Base-by-base conservation (phyloP, 1,284 basidiomycete species). In the Xanthoconium separans region DNA sequence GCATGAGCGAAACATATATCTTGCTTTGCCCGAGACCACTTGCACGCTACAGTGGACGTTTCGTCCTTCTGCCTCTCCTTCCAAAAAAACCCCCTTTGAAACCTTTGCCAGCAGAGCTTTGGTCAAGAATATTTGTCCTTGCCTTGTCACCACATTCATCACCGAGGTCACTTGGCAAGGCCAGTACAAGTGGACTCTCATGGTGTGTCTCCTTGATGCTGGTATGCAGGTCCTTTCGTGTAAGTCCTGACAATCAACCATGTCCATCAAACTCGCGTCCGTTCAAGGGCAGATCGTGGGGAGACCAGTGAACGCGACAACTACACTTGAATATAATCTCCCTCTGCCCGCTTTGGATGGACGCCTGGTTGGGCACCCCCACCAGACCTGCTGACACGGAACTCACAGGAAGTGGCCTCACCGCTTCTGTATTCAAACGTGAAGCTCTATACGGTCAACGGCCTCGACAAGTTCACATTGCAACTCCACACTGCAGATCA, bases 151-250 rank as follows among this genome's bases (percentile, higher is more conserved):
- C 56, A 12, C 58, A 59, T 36, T 59, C 58, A 18, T 36, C 51
- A 37, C 53, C 50, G 33, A 46, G 52, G 40, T 27, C 47, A 60
- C 55, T 68, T 53, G 55, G 47, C 58, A 24, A 61, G 56, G 20
- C 41, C 30, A 47, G 61, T 37, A 33, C 58, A n/a, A 42, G 50
- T 13, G 50, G 56, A 51, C 67, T 33, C 62, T 66, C 56, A 47
- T 62, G 61, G 48, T 70, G 69, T 65, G 27, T 61, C 33, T 75
- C 77, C 33, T 65, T 89, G 44, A 69, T 88, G 64, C 69, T 77
- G 30, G 82, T 92, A 13, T 92, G 87, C 71, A 89, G 82, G 64
- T 73, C 77, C 13, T 85, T 93, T 73, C 82, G 79, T 74, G 91
- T 91, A 69, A 63, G 84, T 77, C 40, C 22, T 15, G 41, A 48